A percentile compares a stretch with the other conserved stretches of the same genome.
Evolutionary conservation across 495 filamentous ascomycete species (phyloP).

Genomic region (Penicillium pulvis): DNA sequence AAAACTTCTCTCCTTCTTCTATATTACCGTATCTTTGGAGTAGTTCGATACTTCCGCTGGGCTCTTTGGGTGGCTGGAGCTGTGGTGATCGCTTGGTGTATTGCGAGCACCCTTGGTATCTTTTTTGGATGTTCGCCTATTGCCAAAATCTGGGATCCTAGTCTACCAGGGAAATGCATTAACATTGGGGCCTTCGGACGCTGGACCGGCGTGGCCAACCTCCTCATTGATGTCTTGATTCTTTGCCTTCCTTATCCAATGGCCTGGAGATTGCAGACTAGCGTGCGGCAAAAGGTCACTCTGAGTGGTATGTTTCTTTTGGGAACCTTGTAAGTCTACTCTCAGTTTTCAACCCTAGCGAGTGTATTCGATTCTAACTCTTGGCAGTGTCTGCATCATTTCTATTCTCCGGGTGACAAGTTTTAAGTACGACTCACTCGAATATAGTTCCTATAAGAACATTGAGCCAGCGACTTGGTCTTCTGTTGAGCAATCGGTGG

Average conservation of each 20-base stretch:
- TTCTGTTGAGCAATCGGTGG: slow-evolving; percentile 53
- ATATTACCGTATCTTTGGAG: slow-evolving; percentile 45
- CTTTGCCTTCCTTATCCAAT: slow-evolving; percentile 46
- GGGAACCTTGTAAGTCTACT: slow-evolving; percentile 33
- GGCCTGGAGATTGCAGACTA: slow-evolving; percentile 38
- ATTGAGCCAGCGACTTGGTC: slow-evolving; percentile 48
- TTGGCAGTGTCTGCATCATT: slow-evolving; percentile 27
- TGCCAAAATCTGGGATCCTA: slow-evolving; percentile 26
- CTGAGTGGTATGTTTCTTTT: slow-evolving; percentile 38
- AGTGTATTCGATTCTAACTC: slow-evolving; percentile 9
- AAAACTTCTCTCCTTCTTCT: slow-evolving; percentile 44
- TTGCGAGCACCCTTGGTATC: slow-evolving; percentile 23
- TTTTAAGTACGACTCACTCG: slow-evolving; percentile 10
- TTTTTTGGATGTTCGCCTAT: slow-evolving; percentile 28
- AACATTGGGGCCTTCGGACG: slow-evolving; percentile 45
- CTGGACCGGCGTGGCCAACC: slow-evolving; percentile 47
- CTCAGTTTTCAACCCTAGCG: neutral
- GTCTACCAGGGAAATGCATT: slow-evolving; percentile 36
- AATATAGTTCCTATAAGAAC: slow-evolving; percentile 22
- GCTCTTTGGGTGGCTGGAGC: slow-evolving; percentile 34
- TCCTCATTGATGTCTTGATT: slow-evolving; percentile 47
- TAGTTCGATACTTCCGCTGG: slow-evolving; percentile 37
- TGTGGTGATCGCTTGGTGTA: slow-evolving; percentile 42
- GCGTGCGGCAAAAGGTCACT: slow-evolving; percentile 32
- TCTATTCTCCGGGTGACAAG: slow-evolving; percentile 25